Evolutionary conservation across 805 yeast genomes (phyloP).

Genomic region (Millerozyma miso): DNA sequence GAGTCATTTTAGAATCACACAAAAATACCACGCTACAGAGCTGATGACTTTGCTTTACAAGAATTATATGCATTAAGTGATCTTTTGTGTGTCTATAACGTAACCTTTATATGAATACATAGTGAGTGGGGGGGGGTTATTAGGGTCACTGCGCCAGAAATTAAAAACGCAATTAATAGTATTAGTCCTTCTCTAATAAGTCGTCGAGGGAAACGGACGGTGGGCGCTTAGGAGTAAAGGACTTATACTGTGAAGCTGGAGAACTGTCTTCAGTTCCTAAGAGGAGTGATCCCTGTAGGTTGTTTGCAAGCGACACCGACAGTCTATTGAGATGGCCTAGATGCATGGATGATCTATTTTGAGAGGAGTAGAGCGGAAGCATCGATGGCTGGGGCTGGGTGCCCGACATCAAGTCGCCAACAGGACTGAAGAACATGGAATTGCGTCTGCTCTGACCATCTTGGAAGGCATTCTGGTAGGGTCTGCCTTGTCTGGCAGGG

Average conservation of each 20-base stretch:
- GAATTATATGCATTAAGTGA: too few relatives aligned
- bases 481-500: constrained; percentile 18
- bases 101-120: too few relatives aligned
- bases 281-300: neutral
- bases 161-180: neutral
- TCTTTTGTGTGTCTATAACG: too few relatives aligned
- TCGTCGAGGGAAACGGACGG: constrained; percentile 1
- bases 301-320: neutral
- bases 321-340: neutral
- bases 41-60: too few relatives aligned
- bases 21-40: too few relatives aligned
- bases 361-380: constrained; percentile 15
- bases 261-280: too few relatives aligned
- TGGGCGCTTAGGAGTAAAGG: neutral
- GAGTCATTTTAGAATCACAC: too few relatives aligned
- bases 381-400: constrained; percentile 11
- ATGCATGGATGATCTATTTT: constrained; percentile 2
- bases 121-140: neutral
- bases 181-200: neutral
- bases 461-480: constrained; percentile 23
- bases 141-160: neutral
- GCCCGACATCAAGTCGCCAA: constrained; percentile 31
- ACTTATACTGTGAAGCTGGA: too few relatives aligned
- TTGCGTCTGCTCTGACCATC: constrained; percentile 23
- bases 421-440: constrained; percentile 53